Evolutionary conservation across 2,329 filamentous ascomycete species (phyloP).

Genomic region (Aspergillus novofumigatus): DNA sequence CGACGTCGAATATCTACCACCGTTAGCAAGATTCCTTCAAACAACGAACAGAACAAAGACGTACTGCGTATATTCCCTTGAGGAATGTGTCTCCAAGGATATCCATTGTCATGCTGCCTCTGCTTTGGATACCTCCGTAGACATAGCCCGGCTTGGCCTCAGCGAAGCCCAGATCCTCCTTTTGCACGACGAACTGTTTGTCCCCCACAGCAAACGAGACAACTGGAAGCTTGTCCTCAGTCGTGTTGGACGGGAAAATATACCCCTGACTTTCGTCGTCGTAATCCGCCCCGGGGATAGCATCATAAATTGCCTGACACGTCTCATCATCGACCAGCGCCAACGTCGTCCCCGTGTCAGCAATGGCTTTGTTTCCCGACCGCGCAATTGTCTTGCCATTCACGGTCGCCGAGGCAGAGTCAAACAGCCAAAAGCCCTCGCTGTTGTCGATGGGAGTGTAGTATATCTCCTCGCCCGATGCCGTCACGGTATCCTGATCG

Average conservation of each 20-base stretch:
- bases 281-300: constrained; percentile 59
- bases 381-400: constrained; percentile 52
- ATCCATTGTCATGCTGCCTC: constrained; percentile 56
- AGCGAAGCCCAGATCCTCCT: constrained; percentile 60
- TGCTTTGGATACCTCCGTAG: constrained; percentile 64
- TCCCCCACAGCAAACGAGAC: constrained; percentile 62
- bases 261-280: constrained; percentile 58
- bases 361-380: constrained; percentile 61
- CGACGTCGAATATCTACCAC: constrained; percentile 58
- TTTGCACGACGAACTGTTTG: constrained; percentile 57
- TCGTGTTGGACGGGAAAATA: constrained; percentile 55
- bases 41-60: constrained; percentile 17
- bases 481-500: constrained; percentile 57
- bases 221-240: constrained; percentile 52
- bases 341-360: constrained; percentile 68
- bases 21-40: background rate
- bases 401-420: constrained; percentile 54
- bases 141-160: constrained; percentile 51
- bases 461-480: constrained; percentile 51
- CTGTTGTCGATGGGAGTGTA: constrained; percentile 62
- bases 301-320: constrained; percentile 59
- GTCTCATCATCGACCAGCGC: constrained; percentile 60
- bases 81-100: constrained; percentile 62
- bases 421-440: constrained; percentile 65
- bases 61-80: constrained; percentile 61